Evolutionary conservation across 345 rosid species (phyloP).

Genomic region (Corchorus capsularis): DNA sequence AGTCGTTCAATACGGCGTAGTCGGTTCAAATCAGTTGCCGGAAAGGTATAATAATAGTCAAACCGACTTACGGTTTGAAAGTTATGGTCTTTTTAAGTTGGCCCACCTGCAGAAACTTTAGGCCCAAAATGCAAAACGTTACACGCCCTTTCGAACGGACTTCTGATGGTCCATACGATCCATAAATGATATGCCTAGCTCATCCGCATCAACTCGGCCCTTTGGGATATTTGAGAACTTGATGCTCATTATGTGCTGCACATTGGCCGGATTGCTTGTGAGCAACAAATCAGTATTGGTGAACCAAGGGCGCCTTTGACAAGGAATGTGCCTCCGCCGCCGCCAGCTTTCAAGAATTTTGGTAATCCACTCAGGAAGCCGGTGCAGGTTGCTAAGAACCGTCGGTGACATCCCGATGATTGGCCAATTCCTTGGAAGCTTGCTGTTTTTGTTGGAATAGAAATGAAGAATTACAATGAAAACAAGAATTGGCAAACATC

Average conservation of each 20-base stretch:
- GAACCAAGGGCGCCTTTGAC: background rate
- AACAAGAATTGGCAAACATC: too few relatives aligned
- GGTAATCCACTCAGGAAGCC: background rate
- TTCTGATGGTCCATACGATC: too few relatives aligned
- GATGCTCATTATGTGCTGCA: constrained; percentile 1
- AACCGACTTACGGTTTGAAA: too few relatives aligned
- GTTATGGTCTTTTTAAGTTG: too few relatives aligned
- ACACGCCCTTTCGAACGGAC: too few relatives aligned
- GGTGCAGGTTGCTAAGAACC: background rate
- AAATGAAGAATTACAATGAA: background rate
- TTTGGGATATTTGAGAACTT: constrained; percentile 7
- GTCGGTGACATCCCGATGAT: background rate
- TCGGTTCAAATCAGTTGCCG: too few relatives aligned
- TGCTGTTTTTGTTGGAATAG: background rate
- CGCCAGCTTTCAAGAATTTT: background rate
- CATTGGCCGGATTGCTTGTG: constrained; percentile 16
- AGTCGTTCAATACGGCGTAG: too few relatives aligned
- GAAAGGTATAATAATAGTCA: too few relatives aligned
- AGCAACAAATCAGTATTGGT: background rate
- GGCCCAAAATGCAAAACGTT: too few relatives aligned
- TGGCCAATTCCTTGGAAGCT: background rate
- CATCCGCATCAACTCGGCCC: too few relatives aligned
- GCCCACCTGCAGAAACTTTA: too few relatives aligned
- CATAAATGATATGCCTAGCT: too few relatives aligned
- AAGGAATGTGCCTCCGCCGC: background rate